Evolutionary conservation across 441 rosid species (phyloP), one percentile per base, ranked within the genome.

Genomic region (Isatis lusitanica): DNA sequence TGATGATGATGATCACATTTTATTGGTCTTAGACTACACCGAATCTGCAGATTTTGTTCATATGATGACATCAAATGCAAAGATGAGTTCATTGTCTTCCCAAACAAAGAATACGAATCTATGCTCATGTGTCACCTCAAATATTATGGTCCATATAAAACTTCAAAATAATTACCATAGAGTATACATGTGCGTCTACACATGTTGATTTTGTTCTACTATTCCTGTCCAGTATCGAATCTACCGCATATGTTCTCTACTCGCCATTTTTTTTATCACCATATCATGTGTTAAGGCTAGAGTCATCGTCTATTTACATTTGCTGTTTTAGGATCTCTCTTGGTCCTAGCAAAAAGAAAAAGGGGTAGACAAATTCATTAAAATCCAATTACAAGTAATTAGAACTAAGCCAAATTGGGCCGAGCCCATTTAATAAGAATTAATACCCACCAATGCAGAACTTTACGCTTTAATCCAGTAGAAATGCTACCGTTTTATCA

Each of bases 31-130:
- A 35, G 58, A 43, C 33, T 52, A 62, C 44, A 62, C 26, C 43
- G 74, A 75, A 76, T 76, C 55, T 57, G 28, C 44, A 48, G 42
- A 35, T 65, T 42, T 31, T 71, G 76, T 77, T 71, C 69, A 71
- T 18, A 71, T 71, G 76, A 61, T 71, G 80, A 77, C 80, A 77
- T 77, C 63, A 66, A 77, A 71, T 66, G 76, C 68, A 71, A 71
- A 13, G 62, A 77, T 77, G 80, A 58, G 76, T 77, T 77, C 80
- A 77, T 71, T 71, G 76, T 77, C 66, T 77, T 77, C 35, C 58
- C 43, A 66, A 71, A 58, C 6, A 42, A 51, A 58, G 76, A 71
- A 76, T 64, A 50, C 6, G 80, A 77, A 77, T 77, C 68, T 63
- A 47, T 64, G 57, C 40, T 47, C 47, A 21, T 57, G 24, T 61